Evolutionary conservation across 1,284 basidiomycete species (phyloP), one percentile per base, ranked within the genome.

Genomic region (Blastosporella zonata): DNA sequence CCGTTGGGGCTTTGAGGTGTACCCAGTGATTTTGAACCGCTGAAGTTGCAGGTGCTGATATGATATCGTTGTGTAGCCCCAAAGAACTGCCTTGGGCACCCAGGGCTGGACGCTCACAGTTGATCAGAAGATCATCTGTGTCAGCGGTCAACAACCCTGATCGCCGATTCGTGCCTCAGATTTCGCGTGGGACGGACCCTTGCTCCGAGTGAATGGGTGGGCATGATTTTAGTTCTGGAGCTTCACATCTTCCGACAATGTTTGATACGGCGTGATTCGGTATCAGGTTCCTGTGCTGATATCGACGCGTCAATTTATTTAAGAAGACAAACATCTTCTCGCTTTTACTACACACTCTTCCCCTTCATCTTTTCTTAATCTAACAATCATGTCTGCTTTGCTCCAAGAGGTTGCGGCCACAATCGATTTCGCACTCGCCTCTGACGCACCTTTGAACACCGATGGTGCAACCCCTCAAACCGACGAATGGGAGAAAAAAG

Each of bases 381-480:
- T 21, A 55, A 25, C 46, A 46, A 39, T 12, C n/a, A 43, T 50
- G 52, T 48, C 51, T 18, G 12, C 27, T 20, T 41, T 44, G 12
- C 40, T 49, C 29, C 27, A 46, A 8, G 7, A 33, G 18, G 36
- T 52, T 50, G 49, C 65, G 6, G 44, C 52, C 22, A 46, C 40
- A 25, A 41, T 59, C 23, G 68, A 69, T 54, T 56, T 41, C n/a
- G 17, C 43, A 12, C 21, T 29, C 6, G 60, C 59, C 29, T 49
- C 49, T 23, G 39, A 17, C 8, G 63, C 60, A 13, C 66, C 67
- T 7, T 49, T 65, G 52, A 48, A 67, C 34, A 59, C 59, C 0
- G 62, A 70, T 55, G 68, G 68, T 34, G 65, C 57, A 10, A 53
- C 35, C 17, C 55, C 58, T 3, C 40, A 55, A 20, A 47, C 22